phyloP scores from a whole-genome alignment of 306 rosid species.

The Gastrolobium bilobum region DNA sequence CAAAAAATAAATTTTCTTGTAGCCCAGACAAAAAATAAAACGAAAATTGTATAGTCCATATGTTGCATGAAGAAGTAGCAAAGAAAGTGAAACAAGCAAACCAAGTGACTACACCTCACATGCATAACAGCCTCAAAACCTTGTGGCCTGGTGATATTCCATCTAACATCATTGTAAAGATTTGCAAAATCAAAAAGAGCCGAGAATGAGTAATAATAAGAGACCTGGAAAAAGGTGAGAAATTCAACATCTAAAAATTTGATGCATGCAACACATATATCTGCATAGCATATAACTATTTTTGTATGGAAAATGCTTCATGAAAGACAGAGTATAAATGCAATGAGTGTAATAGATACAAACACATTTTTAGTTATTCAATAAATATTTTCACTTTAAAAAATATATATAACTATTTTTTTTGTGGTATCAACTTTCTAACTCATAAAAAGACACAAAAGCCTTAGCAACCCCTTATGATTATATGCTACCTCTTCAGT shows the following conservation, averaged over 20 bases:
- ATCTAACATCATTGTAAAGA: slow-evolving; percentile 97
- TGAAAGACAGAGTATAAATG: not conserved
- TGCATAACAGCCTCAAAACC: slow-evolving; percentile 99
- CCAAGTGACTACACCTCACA: slow-evolving; percentile 98
- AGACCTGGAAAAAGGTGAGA: slow-evolving; percentile 68
- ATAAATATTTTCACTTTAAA: not conserved
- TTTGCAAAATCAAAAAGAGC: slow-evolving; percentile 93
- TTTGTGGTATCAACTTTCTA: slow-evolving; percentile 12
- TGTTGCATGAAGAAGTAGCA: slow-evolving; percentile 27
- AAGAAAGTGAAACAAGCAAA: slow-evolving; percentile 33
- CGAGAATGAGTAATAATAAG: slow-evolving; percentile 93
- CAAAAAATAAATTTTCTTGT: too few species aligned
- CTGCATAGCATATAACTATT: slow-evolving; percentile 21
- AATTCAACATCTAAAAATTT: slow-evolving; percentile 28
- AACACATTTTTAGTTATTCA: not conserved
- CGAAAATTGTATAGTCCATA: slow-evolving; percentile 26
- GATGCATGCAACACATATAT: not conserved
- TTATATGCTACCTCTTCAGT: not conserved
- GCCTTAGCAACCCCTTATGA: not conserved
- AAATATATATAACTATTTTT: not conserved
- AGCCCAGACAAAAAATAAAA: slow-evolving; percentile 69
- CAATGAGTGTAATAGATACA: not conserved
- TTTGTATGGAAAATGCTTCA: slow-evolving; percentile 19
- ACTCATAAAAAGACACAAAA: slow-evolving; percentile 20
- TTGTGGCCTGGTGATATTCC: slow-evolving; percentile 98